Evolutionary conservation across 2,329 filamentous ascomycete species (phyloP), one percentile per base, ranked within the genome.

Genomic region (Celoporthe dispersa): DNA sequence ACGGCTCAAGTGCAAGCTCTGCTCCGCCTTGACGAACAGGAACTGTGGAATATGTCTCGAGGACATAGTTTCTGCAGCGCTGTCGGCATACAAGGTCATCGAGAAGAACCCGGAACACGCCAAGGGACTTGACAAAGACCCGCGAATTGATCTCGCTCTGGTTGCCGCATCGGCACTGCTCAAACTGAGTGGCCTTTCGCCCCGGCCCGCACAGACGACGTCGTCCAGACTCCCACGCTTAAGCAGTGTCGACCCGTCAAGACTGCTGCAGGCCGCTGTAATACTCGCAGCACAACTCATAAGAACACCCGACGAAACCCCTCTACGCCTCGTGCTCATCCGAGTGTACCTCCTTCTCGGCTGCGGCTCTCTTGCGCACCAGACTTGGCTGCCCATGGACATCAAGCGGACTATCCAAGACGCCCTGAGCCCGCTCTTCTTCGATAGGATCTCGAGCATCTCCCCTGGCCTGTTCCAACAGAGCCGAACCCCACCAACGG

Each of bases 331-430:
- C 4, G 72, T 89, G 0, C 79, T 89, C 0, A 80, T 86, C 1
- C 85, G 86, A 68, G 75, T 88, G 2, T 85, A 87, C 65, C 78
- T 87, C 12, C 76, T 84, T 3, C 78, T 88, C 8, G 87, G 87
- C 9, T 86, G 84, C 16, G 81, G 81, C 0, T 80, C 83, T 1
- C 80, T 81, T 25, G 85, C 84, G 0, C 79, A 82, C 33, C 76
- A 83, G 44, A 76, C 86, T 2, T 89, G 86, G 86, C 79, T 81
- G 14, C 80, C 80, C 0, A 80, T 88, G 12, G 85, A 83, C 3
- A 83, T 89, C 1, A 89, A 89, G 77, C 83, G 87, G 31, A 86
- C 85, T 0, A 86, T 88, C 37, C 83, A 87, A n/a, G 86, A 89
- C 72, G 85, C 86, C 0, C 80, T 89, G 0, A 86, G 81, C 2